Percentiles rank a stretch among this genome's conserved stretches.
Evolutionary conservation across 192 early-diverging fungal species (phyloP).

Genomic region (Coemansia sp.): DNA sequence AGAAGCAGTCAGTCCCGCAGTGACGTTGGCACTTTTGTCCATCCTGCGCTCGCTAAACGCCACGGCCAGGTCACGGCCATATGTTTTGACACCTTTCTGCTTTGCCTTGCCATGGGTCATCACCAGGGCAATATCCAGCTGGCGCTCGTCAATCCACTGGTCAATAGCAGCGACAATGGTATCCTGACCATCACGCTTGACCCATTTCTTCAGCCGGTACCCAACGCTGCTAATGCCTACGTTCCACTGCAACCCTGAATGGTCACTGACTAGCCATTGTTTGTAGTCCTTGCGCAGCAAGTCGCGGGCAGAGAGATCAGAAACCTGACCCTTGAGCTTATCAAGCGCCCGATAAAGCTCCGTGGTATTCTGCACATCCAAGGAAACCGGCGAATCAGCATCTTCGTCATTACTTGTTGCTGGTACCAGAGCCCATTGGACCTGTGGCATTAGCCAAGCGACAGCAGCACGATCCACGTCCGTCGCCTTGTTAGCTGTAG

Average conservation of each 20-base stretch:
- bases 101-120: constrained; percentile 48
- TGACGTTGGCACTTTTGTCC: not conserved
- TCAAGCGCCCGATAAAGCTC: constrained; percentile 33
- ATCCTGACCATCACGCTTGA: constrained; percentile 34
- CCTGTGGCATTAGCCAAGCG: constrained; percentile 25
- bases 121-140: constrained; percentile 36
- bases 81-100: constrained; percentile 18
- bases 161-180: constrained; percentile 17
- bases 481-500: constrained; percentile 21
- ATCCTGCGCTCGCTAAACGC: constrained; percentile 6
- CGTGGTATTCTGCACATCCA: constrained; percentile 15
- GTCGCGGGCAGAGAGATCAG: constrained; percentile 29
- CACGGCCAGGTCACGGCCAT: constrained; percentile 38
- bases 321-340: constrained; percentile 35
- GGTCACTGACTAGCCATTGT: constrained; percentile 36
- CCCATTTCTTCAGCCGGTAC: constrained; percentile 42
- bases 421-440: constrained; percentile 13
- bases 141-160: constrained; percentile 21
- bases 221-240: constrained; percentile 50
- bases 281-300: constrained; percentile 55
- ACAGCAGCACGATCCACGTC: constrained; percentile 19
- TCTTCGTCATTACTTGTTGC: not conserved
- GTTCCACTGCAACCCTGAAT: constrained; percentile 6
- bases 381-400: not conserved
- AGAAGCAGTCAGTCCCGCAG: constrained; percentile 2